Percentiles rank a stretch among this genome's conserved stretches.
These are phyloP conservation scores for Neurospora sp. DNA, from an alignment of 495 filamentous ascomycete genomes.

Conservation along the genomic window DNA sequence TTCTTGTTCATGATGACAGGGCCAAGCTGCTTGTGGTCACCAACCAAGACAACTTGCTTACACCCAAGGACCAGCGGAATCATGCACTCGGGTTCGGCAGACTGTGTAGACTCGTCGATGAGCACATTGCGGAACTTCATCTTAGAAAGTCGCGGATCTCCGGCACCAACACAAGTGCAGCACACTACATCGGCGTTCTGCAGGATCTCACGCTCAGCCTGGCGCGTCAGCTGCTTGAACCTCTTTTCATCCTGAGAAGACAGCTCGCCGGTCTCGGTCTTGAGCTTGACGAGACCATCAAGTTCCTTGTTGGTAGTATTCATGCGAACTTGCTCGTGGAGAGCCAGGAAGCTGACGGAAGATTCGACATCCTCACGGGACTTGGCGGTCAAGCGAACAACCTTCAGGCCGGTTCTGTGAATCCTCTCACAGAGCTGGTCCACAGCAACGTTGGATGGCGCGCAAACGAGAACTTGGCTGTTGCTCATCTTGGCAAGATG, in stretches of 20 bases:
- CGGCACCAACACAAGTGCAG: constrained; percentile 96
- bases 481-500: constrained; percentile 92
- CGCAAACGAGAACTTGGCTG: constrained; percentile 91
- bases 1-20: constrained; percentile 99
- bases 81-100: constrained; percentile 99
- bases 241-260: constrained; percentile 98
- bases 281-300: constrained; percentile 81
- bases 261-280: constrained; percentile 82
- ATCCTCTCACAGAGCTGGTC: constrained; percentile 98
- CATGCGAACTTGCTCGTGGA: constrained; percentile 96
- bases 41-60: constrained; percentile 96
- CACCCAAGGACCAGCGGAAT: constrained; percentile 95
- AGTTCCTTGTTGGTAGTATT: constrained; percentile 94
- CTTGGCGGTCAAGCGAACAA: constrained; percentile 96
- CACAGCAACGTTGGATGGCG: constrained; percentile 96
- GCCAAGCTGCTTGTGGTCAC: constrained; percentile 96
- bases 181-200: constrained; percentile 97
- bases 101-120: constrained; percentile 97
- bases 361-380: constrained; percentile 98
- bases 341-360: constrained; percentile 83
- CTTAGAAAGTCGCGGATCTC: constrained; percentile 88
- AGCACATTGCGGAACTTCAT: constrained; percentile 97
- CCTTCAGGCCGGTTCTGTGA: constrained; percentile 87
- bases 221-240: constrained; percentile 85
- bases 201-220: constrained; percentile 91